These are phyloP conservation scores for Discostella pseudostelligera DNA, from an alignment of 108 stramenopile genomes.

Conservation along the genomic window DNA sequence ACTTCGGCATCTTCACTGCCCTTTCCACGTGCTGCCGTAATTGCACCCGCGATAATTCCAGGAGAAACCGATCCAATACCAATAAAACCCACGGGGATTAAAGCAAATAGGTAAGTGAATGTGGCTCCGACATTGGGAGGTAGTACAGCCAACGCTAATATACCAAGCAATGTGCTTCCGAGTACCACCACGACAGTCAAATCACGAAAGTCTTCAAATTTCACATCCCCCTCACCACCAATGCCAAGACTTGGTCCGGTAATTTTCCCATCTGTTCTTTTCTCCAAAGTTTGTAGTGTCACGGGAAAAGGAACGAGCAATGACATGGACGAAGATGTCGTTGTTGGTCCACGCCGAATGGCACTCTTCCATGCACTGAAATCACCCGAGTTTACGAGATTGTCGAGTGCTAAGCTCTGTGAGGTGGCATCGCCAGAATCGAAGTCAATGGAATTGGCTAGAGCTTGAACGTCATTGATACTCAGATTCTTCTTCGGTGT, in stretches of 20 bases:
- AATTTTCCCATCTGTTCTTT: constrained; percentile 55
- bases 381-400: constrained; percentile 46
- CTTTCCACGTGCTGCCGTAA: constrained; percentile 42
- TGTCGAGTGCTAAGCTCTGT: constrained; percentile 52
- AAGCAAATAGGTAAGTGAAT: constrained; percentile 73
- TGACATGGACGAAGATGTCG: constrained; percentile 33
- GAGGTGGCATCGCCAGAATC: constrained; percentile 43
- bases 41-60: constrained; percentile 65
- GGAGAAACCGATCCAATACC: constrained; percentile 76
- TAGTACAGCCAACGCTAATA: constrained; percentile 60
- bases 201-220: constrained; percentile 84
- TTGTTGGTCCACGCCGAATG: constrained; percentile 29
- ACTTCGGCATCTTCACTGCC: constrained; percentile 40
- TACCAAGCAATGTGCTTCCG: constrained; percentile 55
- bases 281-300: constrained; percentile 58
- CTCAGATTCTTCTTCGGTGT: constrained; percentile 28
- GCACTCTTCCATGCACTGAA: constrained; percentile 64
- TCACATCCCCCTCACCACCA: constrained; percentile 64
- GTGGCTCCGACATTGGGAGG: constrained; percentile 82
- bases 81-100: constrained; percentile 79
- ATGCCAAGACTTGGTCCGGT: constrained; percentile 62
- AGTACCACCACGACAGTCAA: constrained; percentile 67
- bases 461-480: constrained; percentile 30
- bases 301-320: constrained; percentile 59
- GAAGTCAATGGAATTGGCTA: constrained; percentile 45